Conservation (phyloP, 2,329 filamentous ascomycete species). For the Fusarium sp. region DNA sequence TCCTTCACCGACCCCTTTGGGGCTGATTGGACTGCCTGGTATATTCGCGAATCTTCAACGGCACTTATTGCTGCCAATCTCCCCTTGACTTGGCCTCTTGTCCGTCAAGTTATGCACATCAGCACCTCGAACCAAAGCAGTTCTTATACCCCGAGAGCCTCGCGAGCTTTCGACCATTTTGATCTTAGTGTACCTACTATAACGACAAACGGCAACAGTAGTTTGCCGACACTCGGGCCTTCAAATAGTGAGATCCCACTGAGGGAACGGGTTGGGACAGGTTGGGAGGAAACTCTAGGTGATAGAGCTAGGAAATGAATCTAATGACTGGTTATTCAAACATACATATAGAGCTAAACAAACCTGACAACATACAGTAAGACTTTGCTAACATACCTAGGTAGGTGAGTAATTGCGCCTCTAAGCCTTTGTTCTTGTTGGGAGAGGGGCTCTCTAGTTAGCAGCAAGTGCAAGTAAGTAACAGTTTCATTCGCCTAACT, state of each 20-base stretch:
- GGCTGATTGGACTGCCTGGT: constrained; percentile 4
- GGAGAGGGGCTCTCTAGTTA: background rate
- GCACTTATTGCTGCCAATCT: constrained; percentile 7
- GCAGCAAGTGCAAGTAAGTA: background rate
- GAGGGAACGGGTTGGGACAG: background rate
- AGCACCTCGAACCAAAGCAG: background rate
- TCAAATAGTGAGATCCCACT: background rate
- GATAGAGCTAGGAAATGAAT: background rate
- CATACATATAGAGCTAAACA: background rate
- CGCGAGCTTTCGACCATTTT: background rate
- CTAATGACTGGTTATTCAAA: background rate
- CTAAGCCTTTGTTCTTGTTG: background rate
- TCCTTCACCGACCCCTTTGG: background rate
- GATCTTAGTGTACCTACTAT: background rate
- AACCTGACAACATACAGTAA: background rate
- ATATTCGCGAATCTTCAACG: constrained; percentile 2
- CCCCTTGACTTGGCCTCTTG: constrained; percentile 1
- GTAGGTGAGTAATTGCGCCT: background rate
- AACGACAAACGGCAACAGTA: background rate
- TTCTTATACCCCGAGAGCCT: background rate
- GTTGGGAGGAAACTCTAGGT: background rate
- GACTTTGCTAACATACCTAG: background rate
- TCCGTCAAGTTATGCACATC: background rate
- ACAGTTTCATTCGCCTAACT: background rate
- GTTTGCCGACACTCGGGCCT: background rate